These are phyloP conservation scores for Xylaria sp. DNA, from an alignment of 2,329 filamentous ascomycete genomes.

Conservation along the genomic window DNA sequence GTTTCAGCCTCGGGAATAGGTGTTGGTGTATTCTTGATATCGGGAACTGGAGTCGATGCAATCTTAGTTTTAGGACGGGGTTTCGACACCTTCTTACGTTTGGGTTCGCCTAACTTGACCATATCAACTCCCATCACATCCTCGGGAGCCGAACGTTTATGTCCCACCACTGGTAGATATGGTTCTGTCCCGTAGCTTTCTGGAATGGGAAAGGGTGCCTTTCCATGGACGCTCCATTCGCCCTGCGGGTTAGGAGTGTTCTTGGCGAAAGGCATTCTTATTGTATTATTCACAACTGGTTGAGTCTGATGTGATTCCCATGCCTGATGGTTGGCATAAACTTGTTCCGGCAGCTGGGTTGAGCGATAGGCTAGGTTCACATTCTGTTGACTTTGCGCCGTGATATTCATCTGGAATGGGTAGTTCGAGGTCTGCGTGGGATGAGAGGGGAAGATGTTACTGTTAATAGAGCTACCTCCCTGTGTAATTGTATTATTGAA, in stretches of 20 bases:
- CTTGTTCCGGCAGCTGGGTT: too few species aligned
- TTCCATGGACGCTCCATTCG: background rate
- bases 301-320: background rate
- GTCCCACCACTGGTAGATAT: background rate
- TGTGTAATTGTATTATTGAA: background rate
- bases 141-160: background rate
- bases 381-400: background rate
- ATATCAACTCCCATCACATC: background rate
- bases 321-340: too few species aligned
- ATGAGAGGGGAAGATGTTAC: background rate
- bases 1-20: too few species aligned
- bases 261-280: too few species aligned
- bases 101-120: background rate
- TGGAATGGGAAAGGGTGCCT: background rate
- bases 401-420: background rate
- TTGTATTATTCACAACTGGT: background rate
- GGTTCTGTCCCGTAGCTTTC: background rate
- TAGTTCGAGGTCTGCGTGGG: background rate
- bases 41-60: background rate
- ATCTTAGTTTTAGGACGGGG: background rate
- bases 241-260: background rate
- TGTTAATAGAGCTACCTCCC: background rate
- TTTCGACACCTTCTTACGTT: background rate
- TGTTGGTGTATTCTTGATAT: background rate
- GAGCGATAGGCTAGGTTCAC: background rate